Conservation (phyloP, 345 rosid species). For the Sonneratia caseolaris region DNA sequence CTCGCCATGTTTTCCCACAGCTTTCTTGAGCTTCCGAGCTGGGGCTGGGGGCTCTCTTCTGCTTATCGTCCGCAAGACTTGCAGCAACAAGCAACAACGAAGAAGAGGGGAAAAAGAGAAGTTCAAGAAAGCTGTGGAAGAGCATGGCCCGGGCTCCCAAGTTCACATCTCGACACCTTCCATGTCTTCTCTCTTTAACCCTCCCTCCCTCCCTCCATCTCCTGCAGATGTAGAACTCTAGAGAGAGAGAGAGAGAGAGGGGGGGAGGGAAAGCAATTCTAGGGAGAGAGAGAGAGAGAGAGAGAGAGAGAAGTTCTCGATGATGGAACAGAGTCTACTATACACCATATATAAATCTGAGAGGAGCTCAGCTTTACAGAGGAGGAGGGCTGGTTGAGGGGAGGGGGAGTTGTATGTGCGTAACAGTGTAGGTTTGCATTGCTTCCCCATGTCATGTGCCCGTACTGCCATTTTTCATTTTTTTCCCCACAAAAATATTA, state of each 20-base stretch:
- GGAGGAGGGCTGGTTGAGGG: too few relatives aligned
- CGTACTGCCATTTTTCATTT: too few relatives aligned
- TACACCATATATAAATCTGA: too few relatives aligned
- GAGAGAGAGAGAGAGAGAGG: not conserved
- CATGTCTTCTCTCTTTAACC: not conserved
- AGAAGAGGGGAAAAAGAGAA: slow-evolving; percentile 12
- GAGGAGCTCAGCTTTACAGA: too few relatives aligned
- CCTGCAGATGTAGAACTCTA: not conserved
- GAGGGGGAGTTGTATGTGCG: too few relatives aligned
- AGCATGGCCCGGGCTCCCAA: slow-evolving; percentile 34
- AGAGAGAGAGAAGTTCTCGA: not conserved
- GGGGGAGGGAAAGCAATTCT: slow-evolving; percentile 5
- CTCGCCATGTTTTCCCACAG: slow-evolving; percentile 68
- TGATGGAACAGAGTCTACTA: too few relatives aligned
- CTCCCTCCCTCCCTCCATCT: not conserved
- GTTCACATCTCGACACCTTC: not conserved
- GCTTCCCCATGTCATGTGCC: too few relatives aligned
- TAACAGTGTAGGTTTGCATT: too few relatives aligned
- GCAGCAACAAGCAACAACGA: not conserved
- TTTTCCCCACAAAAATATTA: too few relatives aligned
- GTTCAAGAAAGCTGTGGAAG: slow-evolving; percentile 97
- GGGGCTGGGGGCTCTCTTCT: too few relatives aligned
- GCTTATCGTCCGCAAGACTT: too few relatives aligned
- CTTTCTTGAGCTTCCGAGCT: slow-evolving; percentile 62
- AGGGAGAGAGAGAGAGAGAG: slow-evolving; percentile 2